Conservation (phyloP, 1,284 basidiomycete species). For the Neonothopanus nambi region DNA sequence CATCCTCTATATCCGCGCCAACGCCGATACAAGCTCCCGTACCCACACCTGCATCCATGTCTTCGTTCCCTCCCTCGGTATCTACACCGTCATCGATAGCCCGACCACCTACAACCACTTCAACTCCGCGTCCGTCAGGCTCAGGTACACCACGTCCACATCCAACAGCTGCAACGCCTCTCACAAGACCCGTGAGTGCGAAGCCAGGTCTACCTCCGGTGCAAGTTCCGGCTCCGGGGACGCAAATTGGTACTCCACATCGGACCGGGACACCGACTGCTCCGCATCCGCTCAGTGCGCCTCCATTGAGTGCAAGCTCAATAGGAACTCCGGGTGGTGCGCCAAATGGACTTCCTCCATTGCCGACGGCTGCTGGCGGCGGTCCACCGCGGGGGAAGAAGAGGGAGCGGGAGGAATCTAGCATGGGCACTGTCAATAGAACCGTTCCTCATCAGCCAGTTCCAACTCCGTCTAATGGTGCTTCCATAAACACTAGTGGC, state of each 20-base stretch:
- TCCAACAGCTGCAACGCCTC: conserved; percentile 16
- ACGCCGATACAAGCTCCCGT: conserved; percentile 25
- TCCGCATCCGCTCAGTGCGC: conserved; percentile 30
- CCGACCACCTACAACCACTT: conserved; percentile 19
- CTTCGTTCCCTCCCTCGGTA: conserved; percentile 22
- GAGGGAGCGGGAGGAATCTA: conserved; percentile 45
- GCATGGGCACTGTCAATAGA: conserved; percentile 15
- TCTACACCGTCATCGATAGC: conserved; percentile 15
- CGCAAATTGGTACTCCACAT: conserved; percentile 27
- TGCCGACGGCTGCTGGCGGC: background rate
- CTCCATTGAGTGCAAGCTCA: conserved; percentile 22
- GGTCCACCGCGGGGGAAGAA: conserved; percentile 43
- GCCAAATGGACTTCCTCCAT: conserved; percentile 20
- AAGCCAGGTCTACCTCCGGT: conserved; percentile 25
- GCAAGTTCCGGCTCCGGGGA: conserved; percentile 18
- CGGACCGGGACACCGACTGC: conserved; percentile 32
- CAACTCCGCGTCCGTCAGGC: conserved; percentile 21
- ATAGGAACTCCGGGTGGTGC: conserved; percentile 8
- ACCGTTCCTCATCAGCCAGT: background rate
- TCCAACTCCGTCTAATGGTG: background rate
- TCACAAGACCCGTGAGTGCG: conserved; percentile 17
- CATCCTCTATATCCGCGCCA: conserved; percentile 27
- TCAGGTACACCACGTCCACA: conserved; percentile 28
- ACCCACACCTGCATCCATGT: conserved; percentile 35
- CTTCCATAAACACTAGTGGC: conserved; percentile 14